Evolutionary conservation across 768 basidiomycete genomes (phyloP).

Genomic region (Russula olivacea): DNA sequence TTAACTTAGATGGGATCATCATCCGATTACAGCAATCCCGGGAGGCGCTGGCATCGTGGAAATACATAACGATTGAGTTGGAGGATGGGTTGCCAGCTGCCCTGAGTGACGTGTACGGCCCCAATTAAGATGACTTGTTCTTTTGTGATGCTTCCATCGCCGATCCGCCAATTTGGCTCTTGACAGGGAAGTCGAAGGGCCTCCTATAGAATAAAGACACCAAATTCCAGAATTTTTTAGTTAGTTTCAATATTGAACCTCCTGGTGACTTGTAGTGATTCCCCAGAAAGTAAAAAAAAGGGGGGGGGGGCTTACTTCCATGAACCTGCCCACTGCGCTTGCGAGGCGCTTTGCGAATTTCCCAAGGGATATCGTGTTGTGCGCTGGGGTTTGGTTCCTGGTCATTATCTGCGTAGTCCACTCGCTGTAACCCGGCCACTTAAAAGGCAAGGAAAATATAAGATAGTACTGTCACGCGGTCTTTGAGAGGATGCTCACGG

Average conservation of each 20-base stretch:
- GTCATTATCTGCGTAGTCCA: constrained; percentile 16
- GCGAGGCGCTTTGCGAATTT: constrained; percentile 6
- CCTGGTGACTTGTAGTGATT: no score
- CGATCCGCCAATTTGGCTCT: constrained; percentile 7
- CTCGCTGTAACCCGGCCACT: constrained; percentile 19
- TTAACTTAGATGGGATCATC: no score
- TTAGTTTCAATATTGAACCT: no score
- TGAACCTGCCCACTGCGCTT: constrained; percentile 11
- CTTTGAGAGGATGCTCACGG: not conserved
- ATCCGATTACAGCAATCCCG: not conserved
- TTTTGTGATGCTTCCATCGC: not conserved
- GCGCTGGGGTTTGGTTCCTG: constrained; percentile 7
- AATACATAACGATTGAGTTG: constrained; percentile 13
- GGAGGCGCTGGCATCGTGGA: not conserved
- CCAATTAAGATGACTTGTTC: constrained; percentile 2
- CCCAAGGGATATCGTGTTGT: constrained; percentile 4
- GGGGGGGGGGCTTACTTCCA: not conserved
- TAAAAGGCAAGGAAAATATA: not conserved
- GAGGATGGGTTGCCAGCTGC: constrained; percentile 21
- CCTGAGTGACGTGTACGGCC: constrained; percentile 14
- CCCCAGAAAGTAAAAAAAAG: not conserved
- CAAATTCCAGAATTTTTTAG: no score
- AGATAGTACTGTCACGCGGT: no score
- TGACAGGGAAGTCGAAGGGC: not conserved
- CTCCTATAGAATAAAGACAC: not conserved